These are phyloP conservation scores for Cubamyces lactineus DNA, from an alignment of 768 basidiomycete genomes.

Conservation along the genomic window DNA sequence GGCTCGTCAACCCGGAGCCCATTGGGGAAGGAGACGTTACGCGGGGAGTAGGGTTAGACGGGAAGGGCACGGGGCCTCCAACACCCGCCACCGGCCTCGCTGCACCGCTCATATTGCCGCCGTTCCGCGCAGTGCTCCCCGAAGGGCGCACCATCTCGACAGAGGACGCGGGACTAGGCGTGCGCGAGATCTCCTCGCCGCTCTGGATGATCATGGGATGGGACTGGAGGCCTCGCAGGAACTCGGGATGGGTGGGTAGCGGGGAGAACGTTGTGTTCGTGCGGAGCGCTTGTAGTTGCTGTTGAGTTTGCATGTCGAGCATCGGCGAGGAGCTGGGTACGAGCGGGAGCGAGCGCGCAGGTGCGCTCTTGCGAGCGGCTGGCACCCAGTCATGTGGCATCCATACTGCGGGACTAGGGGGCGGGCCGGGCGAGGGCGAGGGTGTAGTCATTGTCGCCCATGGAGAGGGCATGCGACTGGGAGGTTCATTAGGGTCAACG, in stretches of 20 bases:
- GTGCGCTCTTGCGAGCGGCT: not conserved
- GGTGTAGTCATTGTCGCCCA: constrained; percentile 20
- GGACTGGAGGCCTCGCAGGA: constrained; percentile 18
- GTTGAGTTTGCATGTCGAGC: not conserved
- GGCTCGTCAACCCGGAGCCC: constrained; percentile 8
- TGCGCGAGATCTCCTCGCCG: not conserved
- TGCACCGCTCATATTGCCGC: not conserved
- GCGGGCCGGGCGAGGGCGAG: constrained; percentile 18
- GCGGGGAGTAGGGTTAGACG: constrained; percentile 5
- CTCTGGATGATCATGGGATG: constrained; percentile 23
- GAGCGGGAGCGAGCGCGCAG: constrained; percentile 16
- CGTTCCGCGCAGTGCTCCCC: not conserved
- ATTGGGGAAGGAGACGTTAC: constrained; percentile 16
- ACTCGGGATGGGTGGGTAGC: constrained; percentile 23
- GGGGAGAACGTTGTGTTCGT: constrained; percentile 16
- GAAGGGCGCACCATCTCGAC: constrained; percentile 14
- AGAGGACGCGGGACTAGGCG: constrained; percentile 22
- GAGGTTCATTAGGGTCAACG: constrained; percentile 8
- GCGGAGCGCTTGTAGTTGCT: constrained; percentile 5
- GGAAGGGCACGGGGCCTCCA: constrained; percentile 18
- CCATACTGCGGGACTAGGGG: constrained; percentile 22
- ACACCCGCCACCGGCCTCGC: not conserved
- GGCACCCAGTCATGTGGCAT: constrained; percentile 22
- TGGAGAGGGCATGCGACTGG: constrained; percentile 6
- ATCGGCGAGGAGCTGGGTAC: constrained; percentile 1